phyloP scores from a whole-genome alignment of 2,329 filamentous ascomycete species.

The Cercospora citrullina region DNA sequence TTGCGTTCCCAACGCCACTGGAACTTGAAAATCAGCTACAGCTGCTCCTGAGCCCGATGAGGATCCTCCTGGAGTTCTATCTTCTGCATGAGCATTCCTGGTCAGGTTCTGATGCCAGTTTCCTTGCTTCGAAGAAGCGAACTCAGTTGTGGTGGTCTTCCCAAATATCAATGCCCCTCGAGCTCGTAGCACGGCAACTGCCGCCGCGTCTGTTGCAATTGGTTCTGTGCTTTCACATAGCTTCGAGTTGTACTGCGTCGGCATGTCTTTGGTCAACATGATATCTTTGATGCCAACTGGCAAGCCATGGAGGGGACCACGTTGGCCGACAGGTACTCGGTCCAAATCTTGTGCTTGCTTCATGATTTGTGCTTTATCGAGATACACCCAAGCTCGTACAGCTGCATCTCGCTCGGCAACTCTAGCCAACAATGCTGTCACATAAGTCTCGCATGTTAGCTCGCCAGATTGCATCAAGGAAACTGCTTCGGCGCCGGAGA shows the following conservation, averaged over 20 bases:
- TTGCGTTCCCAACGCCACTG: conserved; percentile 63
- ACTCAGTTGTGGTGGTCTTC: conserved; percentile 64
- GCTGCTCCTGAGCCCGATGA: conserved; percentile 67
- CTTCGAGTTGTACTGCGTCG: conserved; percentile 56
- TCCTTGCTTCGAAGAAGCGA: conserved; percentile 58
- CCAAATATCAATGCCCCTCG: conserved; percentile 60
- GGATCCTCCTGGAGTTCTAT: conserved; percentile 64
- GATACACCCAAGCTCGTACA: conserved; percentile 54
- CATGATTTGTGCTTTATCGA: conserved; percentile 49
- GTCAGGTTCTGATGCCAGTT: conserved; percentile 42
- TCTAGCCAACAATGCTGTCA: conserved; percentile 47
- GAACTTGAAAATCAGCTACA: conserved; percentile 64
- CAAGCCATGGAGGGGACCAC: conserved; percentile 59
- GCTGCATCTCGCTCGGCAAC: conserved; percentile 47
- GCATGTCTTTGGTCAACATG: conserved; percentile 59
- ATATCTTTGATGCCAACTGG: conserved; percentile 61
- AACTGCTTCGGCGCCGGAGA: not conserved
- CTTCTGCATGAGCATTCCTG: conserved; percentile 55
- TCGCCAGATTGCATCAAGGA: conserved; percentile 40
- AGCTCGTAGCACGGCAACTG: conserved; percentile 53
- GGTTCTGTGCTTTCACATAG: conserved; percentile 51
- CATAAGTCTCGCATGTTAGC: conserved; percentile 53
- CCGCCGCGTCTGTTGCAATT: conserved; percentile 53
- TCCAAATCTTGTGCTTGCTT: conserved; percentile 43
- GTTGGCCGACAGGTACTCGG: conserved; percentile 44